Conservation (phyloP, 2,329 filamentous ascomycete species). For the Penicillium sp. region DNA sequence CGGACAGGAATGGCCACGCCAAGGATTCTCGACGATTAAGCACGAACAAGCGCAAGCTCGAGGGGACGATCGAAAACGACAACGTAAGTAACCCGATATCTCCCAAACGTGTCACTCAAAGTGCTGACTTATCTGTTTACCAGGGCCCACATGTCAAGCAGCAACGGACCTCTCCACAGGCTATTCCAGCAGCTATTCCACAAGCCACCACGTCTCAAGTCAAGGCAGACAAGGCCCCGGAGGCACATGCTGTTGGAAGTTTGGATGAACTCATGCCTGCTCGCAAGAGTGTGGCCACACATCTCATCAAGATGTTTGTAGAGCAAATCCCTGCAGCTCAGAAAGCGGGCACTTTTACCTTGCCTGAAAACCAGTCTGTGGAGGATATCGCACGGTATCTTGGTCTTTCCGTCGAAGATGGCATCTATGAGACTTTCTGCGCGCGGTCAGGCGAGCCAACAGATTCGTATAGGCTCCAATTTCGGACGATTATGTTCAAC, state of each 20-base stretch:
- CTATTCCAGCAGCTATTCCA: slow-evolving; percentile 20
- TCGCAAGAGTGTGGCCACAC: slow-evolving; percentile 66
- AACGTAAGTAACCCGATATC: slow-evolving; percentile 26
- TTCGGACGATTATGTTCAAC: slow-evolving; percentile 77
- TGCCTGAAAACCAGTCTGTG: slow-evolving; percentile 61
- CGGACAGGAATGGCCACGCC: slow-evolving; percentile 29
- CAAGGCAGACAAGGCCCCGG: slow-evolving; percentile 36
- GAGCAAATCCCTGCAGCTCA: slow-evolving; percentile 63
- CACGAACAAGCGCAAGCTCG: slow-evolving; percentile 46
- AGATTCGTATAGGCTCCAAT: slow-evolving; percentile 58
- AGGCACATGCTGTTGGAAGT: slow-evolving; percentile 32
- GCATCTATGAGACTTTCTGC: slow-evolving; percentile 54
- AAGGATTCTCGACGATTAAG: slow-evolving; percentile 26
- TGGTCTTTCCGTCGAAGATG: slow-evolving; percentile 75
- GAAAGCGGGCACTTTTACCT: slow-evolving; percentile 60
- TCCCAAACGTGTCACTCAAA: neutral
- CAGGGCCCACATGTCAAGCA: slow-evolving; percentile 45
- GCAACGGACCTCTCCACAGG: slow-evolving; percentile 36
- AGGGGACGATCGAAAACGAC: slow-evolving; percentile 38
- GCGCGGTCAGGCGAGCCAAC: slow-evolving; percentile 51
- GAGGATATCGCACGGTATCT: slow-evolving; percentile 65
- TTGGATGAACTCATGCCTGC: slow-evolving; percentile 53
- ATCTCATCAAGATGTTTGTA: slow-evolving; percentile 65
- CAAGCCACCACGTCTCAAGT: slow-evolving; percentile 27
- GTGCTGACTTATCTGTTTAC: slow-evolving; percentile 25